Percentiles rank a stretch among this genome's conserved stretches.
These are phyloP conservation scores for Ophiocordyceps unilateralis DNA, from an alignment of 2,329 filamentous ascomycete genomes.

Conservation along the genomic window DNA sequence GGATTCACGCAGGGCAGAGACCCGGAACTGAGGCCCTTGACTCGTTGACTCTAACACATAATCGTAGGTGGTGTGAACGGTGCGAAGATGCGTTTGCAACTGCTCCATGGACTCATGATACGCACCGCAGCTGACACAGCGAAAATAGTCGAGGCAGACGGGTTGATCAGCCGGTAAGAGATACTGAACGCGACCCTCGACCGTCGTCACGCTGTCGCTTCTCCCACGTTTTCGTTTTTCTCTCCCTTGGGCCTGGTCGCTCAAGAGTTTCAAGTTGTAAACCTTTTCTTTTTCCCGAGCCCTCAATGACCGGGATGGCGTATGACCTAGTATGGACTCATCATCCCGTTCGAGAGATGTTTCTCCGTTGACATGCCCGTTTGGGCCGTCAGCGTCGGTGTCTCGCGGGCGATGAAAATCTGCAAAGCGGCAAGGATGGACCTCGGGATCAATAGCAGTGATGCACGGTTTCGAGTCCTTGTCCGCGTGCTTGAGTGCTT, in stretches of 20 bases:
- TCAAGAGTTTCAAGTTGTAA: conserved; percentile 43
- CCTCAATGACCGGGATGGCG: conserved; percentile 33
- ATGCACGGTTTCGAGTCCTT: conserved; percentile 27
- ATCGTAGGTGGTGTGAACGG: conserved; percentile 26
- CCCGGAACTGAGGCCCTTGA: conserved; percentile 21
- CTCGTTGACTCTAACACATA: conserved; percentile 20
- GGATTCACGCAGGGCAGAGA: conserved; percentile 15
- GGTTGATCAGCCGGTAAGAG: conserved; percentile 24
- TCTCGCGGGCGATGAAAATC: conserved; percentile 7
- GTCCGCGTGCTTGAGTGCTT: conserved; percentile 16
- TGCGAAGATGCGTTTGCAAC: conserved; percentile 30
- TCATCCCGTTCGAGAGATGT: conserved; percentile 25
- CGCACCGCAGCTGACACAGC: conserved; percentile 33
- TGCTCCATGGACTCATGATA: conserved; percentile 28
- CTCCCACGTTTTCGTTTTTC: conserved; percentile 23
- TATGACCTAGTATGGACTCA: conserved; percentile 27
- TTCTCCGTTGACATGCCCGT: conserved; percentile 9
- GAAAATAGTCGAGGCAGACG: conserved; percentile 28
- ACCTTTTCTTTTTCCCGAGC: conserved; percentile 28
- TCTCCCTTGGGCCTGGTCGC: conserved; percentile 37
- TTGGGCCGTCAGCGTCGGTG: conserved; percentile 6
- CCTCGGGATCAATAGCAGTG: conserved; percentile 21
- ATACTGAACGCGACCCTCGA: conserved; percentile 28
- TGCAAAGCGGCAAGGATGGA: conserved; percentile 9
- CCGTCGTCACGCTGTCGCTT: conserved; percentile 9